Evolutionary conservation across 371 early-diverging fungal species (phyloP).

Genomic region (Syncephalis plumigaleata): DNA sequence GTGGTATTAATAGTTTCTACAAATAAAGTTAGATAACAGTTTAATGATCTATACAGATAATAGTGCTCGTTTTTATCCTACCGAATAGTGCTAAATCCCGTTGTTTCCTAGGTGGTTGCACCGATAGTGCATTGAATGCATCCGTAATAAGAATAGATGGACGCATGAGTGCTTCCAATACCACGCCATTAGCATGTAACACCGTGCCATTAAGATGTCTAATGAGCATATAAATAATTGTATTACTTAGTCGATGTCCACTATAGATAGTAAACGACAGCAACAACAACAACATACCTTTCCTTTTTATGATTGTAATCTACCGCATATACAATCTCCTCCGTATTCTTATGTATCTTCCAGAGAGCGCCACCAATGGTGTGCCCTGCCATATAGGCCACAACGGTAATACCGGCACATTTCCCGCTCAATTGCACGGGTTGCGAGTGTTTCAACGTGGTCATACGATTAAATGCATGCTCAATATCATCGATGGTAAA

Average conservation of each 20-base stretch:
- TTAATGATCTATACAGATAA: not conserved
- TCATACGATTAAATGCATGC: slow-evolving; percentile 68
- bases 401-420: slow-evolving; percentile 72
- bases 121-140: slow-evolving; percentile 52
- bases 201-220: slow-evolving; percentile 77
- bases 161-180: slow-evolving; percentile 49
- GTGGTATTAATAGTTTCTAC: slow-evolving; percentile 42
- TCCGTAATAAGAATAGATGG: slow-evolving; percentile 88
- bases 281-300: slow-evolving; percentile 25
- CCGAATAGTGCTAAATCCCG: slow-evolving; percentile 58
- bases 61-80: slow-evolving; percentile 9
- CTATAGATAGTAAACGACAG: not conserved
- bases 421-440: slow-evolving; percentile 61
- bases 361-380: slow-evolving; percentile 95
- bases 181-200: slow-evolving; percentile 48
- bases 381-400: slow-evolving; percentile 91
- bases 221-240: slow-evolving; percentile 2
- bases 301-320: slow-evolving; percentile 94
- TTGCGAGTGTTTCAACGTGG: slow-evolving; percentile 80
- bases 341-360: slow-evolving; percentile 88
- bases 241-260: not conserved
- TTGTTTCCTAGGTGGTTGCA: slow-evolving; percentile 46
- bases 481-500: slow-evolving; percentile 63
- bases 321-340: slow-evolving; percentile 89
- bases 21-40: not conserved